Evolutionary conservation across 345 rosid species (phyloP).

Genomic region (Pugionium dolabratum): DNA sequence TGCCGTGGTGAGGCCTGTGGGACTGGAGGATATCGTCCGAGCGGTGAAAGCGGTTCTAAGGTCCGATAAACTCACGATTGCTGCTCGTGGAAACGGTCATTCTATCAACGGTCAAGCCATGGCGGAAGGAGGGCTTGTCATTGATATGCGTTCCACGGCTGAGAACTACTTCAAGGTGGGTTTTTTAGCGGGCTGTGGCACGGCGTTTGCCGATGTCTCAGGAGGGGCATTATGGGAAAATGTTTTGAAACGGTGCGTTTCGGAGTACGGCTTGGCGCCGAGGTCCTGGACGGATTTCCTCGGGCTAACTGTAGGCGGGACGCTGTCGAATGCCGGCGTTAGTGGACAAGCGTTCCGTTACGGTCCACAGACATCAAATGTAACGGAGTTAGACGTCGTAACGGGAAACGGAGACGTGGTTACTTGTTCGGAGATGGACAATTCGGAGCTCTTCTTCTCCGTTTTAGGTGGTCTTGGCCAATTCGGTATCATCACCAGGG

Average conservation of each 20-base stretch:
- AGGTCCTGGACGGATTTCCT: constrained; percentile 94
- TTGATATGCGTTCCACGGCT: constrained; percentile 74
- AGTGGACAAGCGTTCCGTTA: constrained; percentile 93
- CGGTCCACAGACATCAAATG: constrained; percentile 90
- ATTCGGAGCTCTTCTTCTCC: constrained; percentile 68
- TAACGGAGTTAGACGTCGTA: constrained; percentile 82
- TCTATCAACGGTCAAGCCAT: constrained; percentile 97
- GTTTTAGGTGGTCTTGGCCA: constrained; percentile 91
- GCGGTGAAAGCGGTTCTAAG: constrained; percentile 53
- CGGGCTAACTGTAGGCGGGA: constrained; percentile 87
- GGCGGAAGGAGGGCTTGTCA: constrained; percentile 75
- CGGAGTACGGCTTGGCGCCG: constrained; percentile 58
- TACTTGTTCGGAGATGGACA: constrained; percentile 58
- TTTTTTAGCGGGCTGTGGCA: constrained; percentile 21
- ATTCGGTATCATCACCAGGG: constrained; percentile 87
- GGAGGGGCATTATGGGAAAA: constrained; percentile 99
- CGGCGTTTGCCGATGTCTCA: constrained; percentile 55
- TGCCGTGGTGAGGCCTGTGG: constrained; percentile 60
- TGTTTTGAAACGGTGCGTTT: constrained; percentile 66
- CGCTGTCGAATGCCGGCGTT: constrained; percentile 91
- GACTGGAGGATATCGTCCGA: constrained; percentile 65
- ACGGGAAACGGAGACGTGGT: constrained; percentile 72
- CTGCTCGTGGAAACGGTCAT: constrained; percentile 97
- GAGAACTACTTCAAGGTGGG: constrained; percentile 46
- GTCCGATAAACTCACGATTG: constrained; percentile 68